Evolutionary conservation across 345 rosid genomes (phyloP).

Genomic region (Citrus hindsii): DNA sequence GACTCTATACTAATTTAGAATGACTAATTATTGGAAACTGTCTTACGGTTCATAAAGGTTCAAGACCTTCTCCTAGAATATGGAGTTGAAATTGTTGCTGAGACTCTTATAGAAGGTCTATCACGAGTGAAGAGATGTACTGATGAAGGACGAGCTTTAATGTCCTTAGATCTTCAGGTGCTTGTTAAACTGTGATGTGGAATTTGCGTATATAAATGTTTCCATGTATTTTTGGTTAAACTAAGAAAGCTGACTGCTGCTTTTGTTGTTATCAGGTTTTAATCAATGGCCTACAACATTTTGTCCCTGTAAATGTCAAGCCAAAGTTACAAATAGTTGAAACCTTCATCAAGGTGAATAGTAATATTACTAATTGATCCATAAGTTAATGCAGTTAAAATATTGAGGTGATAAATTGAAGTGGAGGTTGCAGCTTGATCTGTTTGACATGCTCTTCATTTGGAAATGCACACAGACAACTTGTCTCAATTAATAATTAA

Average conservation of each 20-base stretch:
- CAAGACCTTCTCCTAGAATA: constrained; percentile 72
- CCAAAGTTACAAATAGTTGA: constrained; percentile 79
- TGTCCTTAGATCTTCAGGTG: constrained; percentile 97
- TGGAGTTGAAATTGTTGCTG: constrained; percentile 89
- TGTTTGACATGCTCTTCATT: not conserved
- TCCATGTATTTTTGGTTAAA: not conserved
- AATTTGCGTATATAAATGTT: not conserved
- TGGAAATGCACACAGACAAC: not conserved
- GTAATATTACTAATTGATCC: not conserved
- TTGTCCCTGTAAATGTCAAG: constrained; percentile 68
- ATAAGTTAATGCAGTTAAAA: not conserved
- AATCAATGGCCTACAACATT: constrained; percentile 82
- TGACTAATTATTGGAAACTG: constrained; percentile 1
- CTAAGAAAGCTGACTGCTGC: not conserved
- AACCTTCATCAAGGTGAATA: constrained; percentile 75
- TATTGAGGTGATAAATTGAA: not conserved
- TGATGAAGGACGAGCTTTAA: constrained; percentile 94
- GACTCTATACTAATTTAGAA: not conserved
- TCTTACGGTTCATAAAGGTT: constrained; percentile 39
- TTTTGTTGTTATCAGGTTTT: constrained; percentile 54
- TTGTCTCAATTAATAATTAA: not conserved
- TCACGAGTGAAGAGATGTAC: constrained; percentile 90
- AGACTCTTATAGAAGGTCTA: constrained; percentile 87
- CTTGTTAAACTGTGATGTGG: not conserved
- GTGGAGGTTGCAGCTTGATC: not conserved